phyloP scores from a whole-genome alignment of 228 moss, liverwort and hornwort species.

The Sphagnum magellanicum region DNA sequence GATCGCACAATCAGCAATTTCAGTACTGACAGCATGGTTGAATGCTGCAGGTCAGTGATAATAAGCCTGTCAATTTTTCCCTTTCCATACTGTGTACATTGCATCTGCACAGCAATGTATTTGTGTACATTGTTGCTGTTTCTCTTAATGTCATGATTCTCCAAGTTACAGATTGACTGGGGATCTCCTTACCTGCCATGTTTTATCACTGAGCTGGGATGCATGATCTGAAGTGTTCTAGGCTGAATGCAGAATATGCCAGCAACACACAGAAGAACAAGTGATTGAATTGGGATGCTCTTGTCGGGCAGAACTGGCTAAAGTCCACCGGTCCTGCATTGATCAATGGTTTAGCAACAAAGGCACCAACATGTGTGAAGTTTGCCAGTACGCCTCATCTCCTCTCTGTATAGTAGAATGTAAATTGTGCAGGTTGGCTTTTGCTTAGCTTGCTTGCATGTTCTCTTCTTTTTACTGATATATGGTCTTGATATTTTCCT shows the following conservation, averaged over 20 bases:
- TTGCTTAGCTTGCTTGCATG: background rate
- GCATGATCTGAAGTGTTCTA: background rate
- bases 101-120: background rate
- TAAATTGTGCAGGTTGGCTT: background rate
- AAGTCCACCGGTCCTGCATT: conserved; percentile 78
- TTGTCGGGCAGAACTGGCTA: conserved; percentile 91
- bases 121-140: background rate
- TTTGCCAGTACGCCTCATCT: conserved; percentile 66
- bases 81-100: background rate
- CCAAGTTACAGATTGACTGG: background rate
- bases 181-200: background rate
- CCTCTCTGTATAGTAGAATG: background rate
- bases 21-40: conserved; percentile 58
- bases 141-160: background rate
- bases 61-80: background rate
- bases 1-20: conserved; percentile 70
- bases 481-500: too few species aligned
- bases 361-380: conserved; percentile 94
- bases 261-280: conserved; percentile 63
- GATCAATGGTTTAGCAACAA: conserved; percentile 93
- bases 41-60: conserved; percentile 61
- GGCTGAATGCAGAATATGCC: conserved; percentile 64
- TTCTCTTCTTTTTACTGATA: too few species aligned
- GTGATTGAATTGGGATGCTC: conserved; percentile 81
- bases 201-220: background rate